Conservation (phyloP, 1,284 basidiomycete species). For the Crocinoboletus sp. region DNA sequence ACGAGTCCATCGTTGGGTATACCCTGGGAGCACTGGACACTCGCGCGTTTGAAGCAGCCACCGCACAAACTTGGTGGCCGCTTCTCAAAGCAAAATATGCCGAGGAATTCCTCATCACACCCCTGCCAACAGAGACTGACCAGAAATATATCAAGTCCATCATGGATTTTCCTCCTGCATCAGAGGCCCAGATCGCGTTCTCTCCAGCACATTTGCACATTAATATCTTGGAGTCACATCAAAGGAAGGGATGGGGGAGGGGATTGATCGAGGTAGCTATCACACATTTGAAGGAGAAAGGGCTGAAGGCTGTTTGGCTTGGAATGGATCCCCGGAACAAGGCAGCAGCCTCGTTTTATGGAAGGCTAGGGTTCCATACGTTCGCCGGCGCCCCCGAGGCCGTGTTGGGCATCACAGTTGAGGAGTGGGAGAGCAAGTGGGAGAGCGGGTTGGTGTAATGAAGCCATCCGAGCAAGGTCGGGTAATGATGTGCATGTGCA, state of each 20-base stretch:
- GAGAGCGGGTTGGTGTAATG: background rate
- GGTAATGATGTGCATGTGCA: too few species aligned
- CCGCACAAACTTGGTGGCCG: conserved; percentile 30
- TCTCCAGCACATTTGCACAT: conserved; percentile 49
- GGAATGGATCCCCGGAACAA: conserved; percentile 26
- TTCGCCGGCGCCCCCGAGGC: conserved; percentile 21
- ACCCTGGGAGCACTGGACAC: conserved; percentile 26
- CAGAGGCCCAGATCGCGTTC: conserved; percentile 25
- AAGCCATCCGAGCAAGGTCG: background rate
- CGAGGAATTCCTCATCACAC: conserved; percentile 3
- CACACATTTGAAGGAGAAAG: conserved; percentile 27
- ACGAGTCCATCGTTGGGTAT: conserved; percentile 31
- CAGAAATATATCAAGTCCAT: conserved; percentile 25
- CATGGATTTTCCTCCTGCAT: conserved; percentile 19
- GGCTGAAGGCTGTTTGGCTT: conserved; percentile 28
- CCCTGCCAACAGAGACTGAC: conserved; percentile 22
- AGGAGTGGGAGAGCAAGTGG: conserved; percentile 27
- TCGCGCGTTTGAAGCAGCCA: conserved; percentile 25
- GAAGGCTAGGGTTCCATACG: conserved; percentile 23
- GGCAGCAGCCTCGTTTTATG: conserved; percentile 26
- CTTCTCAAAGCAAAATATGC: conserved; percentile 26
- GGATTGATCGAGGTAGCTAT: conserved; percentile 40
- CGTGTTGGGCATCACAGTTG: conserved; percentile 32
- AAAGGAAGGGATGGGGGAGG: conserved; percentile 46
- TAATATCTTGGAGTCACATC: conserved; percentile 44